Conservation (phyloP, 371 early-diverging fungal species). For the Batkoa obscura region DNA sequence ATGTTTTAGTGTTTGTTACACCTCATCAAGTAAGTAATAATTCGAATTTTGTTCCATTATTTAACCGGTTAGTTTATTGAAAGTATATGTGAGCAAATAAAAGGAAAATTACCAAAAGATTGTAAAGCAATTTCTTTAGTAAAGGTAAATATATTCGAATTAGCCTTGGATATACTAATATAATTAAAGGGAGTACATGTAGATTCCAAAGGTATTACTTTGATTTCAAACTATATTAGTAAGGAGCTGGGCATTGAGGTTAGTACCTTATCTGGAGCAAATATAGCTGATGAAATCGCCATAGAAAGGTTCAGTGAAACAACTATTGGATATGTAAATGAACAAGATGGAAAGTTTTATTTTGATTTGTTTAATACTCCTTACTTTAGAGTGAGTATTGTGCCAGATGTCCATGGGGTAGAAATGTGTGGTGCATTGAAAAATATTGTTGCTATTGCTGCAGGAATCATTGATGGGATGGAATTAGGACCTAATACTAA, state of each 20-base stretch:
- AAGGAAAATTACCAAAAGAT: conserved; percentile 39
- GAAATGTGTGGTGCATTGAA: conserved; percentile 97
- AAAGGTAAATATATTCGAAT: conserved; percentile 74
- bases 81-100: conserved; percentile 56
- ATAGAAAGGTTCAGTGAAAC: conserved; percentile 87
- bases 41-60: neutral
- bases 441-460: conserved; percentile 96
- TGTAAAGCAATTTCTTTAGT: conserved; percentile 86
- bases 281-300: conserved; percentile 96
- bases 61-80: conserved; percentile 46
- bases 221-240: conserved; percentile 77
- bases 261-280: conserved; percentile 92
- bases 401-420: conserved; percentile 76
- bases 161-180: neutral
- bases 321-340: conserved; percentile 65
- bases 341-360: conserved; percentile 35
- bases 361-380: conserved; percentile 67
- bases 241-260: conserved; percentile 54
- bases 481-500: conserved; percentile 81
- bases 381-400: conserved; percentile 68
- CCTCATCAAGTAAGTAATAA: conserved; percentile 63
- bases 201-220: conserved; percentile 32
- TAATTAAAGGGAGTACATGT: conserved; percentile 1
- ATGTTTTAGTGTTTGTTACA: conserved; percentile 85
- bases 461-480: conserved; percentile 80